Evolutionary conservation across 306 rosid genomes (phyloP), one percentile per base, ranked within the genome.

Genomic region (Trifolium dubium): DNA sequence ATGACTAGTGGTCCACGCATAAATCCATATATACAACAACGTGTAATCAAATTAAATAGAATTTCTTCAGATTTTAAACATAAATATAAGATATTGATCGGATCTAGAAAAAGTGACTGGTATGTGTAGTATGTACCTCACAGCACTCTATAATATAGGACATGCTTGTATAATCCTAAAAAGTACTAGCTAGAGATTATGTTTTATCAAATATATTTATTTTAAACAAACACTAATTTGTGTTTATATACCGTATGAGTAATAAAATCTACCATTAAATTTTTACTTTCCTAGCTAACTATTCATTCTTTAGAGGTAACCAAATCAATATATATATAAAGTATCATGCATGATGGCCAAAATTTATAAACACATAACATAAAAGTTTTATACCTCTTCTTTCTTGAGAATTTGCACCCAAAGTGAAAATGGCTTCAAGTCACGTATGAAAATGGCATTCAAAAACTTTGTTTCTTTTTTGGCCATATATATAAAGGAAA

Each of bases 331-430:
- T n/a, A n/a, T n/a, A n/a, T n/a, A 53, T 3, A 31, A 60, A 59
- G 32, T 10, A 60, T 18, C 41, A 31, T 60, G 19, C 18, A 30
- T 11, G 12, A 58, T 14, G 18, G 8, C 15, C 15, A 47, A 47
- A 5, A 14, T 13, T 47, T 34, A 29, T 35, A 35, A 15, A 37
- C 10, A 39, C 0, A 23, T 14, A 61, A 66, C 17, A 58, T 23
- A 18, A 56, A 68, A 11, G n/a, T 5, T 35, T 64, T 72, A 79
- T 72, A 79, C 78, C 79, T 79, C 47, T 66, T 66, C 2, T 43
- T 44, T 31, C 8, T 11, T 23, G 8, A 5, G 35, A 55, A 34
- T 64, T 63, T 12, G 73, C 60, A 53, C 35, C 55, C 19, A 19
- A 72, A 71, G 47, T 34, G 74, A n/a, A 72, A 72, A 19, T 4